Evolutionary conservation across 768 basidiomycete species (phyloP).

Genomic region (Xerocomellus amylosporus): DNA sequence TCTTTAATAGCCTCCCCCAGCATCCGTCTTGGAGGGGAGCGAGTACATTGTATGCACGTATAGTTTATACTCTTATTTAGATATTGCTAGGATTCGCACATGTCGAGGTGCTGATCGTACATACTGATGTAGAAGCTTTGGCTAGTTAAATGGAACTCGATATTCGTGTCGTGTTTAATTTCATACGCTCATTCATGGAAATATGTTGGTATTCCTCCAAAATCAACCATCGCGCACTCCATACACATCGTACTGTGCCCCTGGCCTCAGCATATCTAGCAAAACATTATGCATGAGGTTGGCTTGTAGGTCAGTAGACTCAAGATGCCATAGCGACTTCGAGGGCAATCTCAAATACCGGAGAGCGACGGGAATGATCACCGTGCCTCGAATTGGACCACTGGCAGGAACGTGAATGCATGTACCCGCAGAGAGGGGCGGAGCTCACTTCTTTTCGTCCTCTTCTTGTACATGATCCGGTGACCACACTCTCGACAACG

Average conservation of each 20-base stretch:
- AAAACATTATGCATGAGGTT: not conserved
- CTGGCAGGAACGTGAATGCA: slow-evolving; percentile 13
- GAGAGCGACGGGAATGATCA: slow-evolving; percentile 9
- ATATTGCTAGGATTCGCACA: not conserved
- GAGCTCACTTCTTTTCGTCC: slow-evolving; percentile 85
- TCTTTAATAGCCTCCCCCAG: not conserved
- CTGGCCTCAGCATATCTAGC: not conserved
- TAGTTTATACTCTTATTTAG: slow-evolving; percentile 23
- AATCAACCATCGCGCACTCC: not conserved
- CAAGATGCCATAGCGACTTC: not conserved
- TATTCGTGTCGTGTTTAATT: not conserved
- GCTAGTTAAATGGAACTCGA: not conserved
- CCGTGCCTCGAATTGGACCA: slow-evolving; percentile 36
- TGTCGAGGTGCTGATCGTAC: not conserved
- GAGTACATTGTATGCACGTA: slow-evolving; percentile 15
- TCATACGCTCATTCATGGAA: not conserved
- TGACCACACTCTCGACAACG: slow-evolving; percentile 97
- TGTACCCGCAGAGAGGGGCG: not conserved
- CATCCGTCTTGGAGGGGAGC: not conserved
- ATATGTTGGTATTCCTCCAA: not conserved
- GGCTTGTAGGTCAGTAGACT: not conserved
- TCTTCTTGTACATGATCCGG: slow-evolving; percentile 98
- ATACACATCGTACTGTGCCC: not conserved
- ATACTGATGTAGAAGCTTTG: not conserved
- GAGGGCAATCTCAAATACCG: not conserved